Percentiles rank a stretch among this genome's conserved stretches.
phyloP scores from a whole-genome alignment of 2,329 filamentous ascomycete genomes.

The Thielaviopsis cerberus region DNA sequence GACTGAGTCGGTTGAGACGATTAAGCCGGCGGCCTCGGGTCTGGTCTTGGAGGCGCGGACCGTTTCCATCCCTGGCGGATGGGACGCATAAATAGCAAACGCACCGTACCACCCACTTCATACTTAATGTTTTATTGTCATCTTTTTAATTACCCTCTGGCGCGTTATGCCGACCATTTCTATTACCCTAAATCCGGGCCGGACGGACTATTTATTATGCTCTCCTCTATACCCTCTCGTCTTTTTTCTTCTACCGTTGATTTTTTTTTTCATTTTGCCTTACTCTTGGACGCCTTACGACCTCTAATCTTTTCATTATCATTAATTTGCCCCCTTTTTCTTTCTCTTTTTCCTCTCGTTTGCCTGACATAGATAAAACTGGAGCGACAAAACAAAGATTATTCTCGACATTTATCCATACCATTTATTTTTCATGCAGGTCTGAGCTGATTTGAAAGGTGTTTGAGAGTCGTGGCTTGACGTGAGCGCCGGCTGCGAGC shows the following conservation, averaged over 20 bases:
- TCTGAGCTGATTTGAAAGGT: too few species aligned
- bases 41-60: neutral
- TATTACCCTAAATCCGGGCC: constrained; percentile 2
- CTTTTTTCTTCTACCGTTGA: neutral
- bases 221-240: constrained; percentile 5
- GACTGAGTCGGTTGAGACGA: neutral
- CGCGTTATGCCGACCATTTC: constrained; percentile 4
- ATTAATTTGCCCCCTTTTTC: neutral
- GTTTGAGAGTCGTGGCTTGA: too few species aligned
- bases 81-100: neutral
- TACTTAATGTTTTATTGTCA: constrained; percentile 9
- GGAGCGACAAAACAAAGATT: too few species aligned
- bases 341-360: neutral
- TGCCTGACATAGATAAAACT: too few species aligned
- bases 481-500: too few species aligned
- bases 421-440: too few species aligned
- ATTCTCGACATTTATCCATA: too few species aligned
- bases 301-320: neutral
- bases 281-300: neutral
- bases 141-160: too few species aligned
- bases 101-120: neutral
- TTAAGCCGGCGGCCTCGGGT: neutral
- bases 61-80: neutral
- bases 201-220: neutral
- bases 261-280: constrained; percentile 3